These are phyloP conservation scores for Colletotrichum destructivum DNA, from an alignment of 2,329 filamentous ascomycete species.

Conservation along the genomic window DNA sequence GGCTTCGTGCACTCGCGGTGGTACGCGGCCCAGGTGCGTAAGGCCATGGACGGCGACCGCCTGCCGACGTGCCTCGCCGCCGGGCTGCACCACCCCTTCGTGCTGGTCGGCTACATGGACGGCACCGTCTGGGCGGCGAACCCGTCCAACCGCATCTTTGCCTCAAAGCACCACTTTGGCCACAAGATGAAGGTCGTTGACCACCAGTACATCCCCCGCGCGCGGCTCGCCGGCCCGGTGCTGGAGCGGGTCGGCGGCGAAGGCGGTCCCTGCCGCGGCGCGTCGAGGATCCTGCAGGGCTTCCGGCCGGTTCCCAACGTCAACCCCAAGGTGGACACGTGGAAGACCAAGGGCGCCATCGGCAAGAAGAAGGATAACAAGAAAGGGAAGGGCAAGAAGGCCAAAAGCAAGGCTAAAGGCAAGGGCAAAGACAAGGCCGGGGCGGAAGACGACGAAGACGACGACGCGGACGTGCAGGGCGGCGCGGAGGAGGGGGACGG, in stretches of 20 bases:
- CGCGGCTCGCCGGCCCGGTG: constrained; percentile 45
- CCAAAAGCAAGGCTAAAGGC: constrained; percentile 54
- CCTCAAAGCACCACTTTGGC: constrained; percentile 54
- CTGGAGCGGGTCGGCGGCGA: not conserved
- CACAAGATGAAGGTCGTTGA: constrained; percentile 65
- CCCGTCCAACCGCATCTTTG: constrained; percentile 59
- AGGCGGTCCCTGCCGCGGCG: constrained; percentile 54
- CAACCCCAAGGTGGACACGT: constrained; percentile 59
- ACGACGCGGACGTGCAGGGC: constrained; percentile 38
- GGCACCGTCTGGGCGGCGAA: constrained; percentile 68
- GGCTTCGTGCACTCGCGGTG: constrained; percentile 66
- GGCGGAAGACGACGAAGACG: constrained; percentile 50
- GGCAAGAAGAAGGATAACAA: constrained; percentile 55
- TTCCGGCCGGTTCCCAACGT: constrained; percentile 66
- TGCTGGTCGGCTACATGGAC: constrained; percentile 68
- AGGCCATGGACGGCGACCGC: constrained; percentile 66
- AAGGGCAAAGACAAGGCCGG: constrained; percentile 46
- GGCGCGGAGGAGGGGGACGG: constrained; percentile 44
- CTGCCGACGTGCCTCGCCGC: constrained; percentile 66
- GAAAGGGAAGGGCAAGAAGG: constrained; percentile 55
- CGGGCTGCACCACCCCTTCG: constrained; percentile 67
- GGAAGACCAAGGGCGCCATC: constrained; percentile 56
- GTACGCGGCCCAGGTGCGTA: constrained; percentile 67
- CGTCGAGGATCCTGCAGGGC: constrained; percentile 66
- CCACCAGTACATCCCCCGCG: constrained; percentile 65